phyloP scores from a whole-genome alignment of 2,329 filamentous ascomycete genomes.

The Scopulariopsis brevicaulis region DNA sequence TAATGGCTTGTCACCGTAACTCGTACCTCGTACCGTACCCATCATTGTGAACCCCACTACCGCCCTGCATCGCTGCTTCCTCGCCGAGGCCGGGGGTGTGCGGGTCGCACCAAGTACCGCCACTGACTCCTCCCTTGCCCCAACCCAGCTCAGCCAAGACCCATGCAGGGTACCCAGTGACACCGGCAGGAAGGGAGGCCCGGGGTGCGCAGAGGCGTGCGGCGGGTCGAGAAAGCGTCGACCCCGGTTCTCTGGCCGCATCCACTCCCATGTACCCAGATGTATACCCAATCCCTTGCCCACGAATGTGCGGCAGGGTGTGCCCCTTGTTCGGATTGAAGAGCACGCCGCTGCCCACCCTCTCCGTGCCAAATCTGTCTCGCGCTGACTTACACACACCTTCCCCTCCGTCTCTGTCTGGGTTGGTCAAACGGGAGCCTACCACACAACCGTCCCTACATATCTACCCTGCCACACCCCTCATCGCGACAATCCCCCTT shows the following conservation, averaged over 20 bases:
- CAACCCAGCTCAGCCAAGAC: background rate
- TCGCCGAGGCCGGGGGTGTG: background rate
- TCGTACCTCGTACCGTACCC: background rate
- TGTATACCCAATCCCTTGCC: conserved; percentile 1
- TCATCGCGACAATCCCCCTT: background rate
- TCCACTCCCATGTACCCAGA: background rate
- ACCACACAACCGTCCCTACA: background rate
- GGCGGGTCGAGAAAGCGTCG: background rate
- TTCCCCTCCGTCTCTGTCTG: background rate
- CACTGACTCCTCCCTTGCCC: background rate
- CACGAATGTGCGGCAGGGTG: background rate
- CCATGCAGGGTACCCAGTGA: background rate
- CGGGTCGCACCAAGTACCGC: background rate
- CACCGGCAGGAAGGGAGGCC: background rate
- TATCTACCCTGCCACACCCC: conserved; percentile 4
- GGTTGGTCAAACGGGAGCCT: background rate
- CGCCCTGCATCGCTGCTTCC: background rate
- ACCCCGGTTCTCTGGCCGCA: background rate
- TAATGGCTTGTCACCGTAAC: background rate
- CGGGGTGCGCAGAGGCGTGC: background rate
- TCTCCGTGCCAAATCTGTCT: background rate
- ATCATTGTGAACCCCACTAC: background rate
- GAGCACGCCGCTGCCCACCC: background rate
- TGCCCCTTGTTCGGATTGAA: background rate
- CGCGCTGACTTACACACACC: background rate